Base-by-base conservation (phyloP, 345 rosid genomes). In the Pistacia atlantica region DNA sequence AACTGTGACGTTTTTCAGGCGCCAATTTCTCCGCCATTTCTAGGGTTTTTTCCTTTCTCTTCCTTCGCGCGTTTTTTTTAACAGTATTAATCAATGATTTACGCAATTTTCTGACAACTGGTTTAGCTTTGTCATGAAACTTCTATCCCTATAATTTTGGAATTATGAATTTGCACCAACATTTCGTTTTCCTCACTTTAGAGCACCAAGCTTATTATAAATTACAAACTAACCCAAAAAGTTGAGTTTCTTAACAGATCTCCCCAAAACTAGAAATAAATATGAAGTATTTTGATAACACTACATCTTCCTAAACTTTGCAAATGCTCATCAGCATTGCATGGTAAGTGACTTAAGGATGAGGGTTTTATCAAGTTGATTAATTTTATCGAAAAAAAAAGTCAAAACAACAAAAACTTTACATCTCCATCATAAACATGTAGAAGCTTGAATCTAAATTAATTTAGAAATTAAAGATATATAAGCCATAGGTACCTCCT, bases 21-120 rank as follows among this genome's bases (percentile, higher is more conserved):
- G 90, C 92, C 79, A 89, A 74, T 83, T 89, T 89, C 79, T 90
- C 91, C 33, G 89, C 83, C 90, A 86, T 88, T 74, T 81, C 51
- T 63, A 54, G 78, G 55, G 68, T 33, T 46, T 65, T 65, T 63
- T 63, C 46, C 8, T 68, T 65, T 72, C 37, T 69, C 60, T 38
- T 51, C 20, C 37, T 59, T 28, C 56, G 56, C 65, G 56, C 48
- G 18, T 52, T 54, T 48, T 20, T 18, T 14, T 60, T 73, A 22
- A 31, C 14, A 45, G 17, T 9, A 13, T 33, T 33, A 33, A 28
- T 48, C 37, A 16, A 33, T 16, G 25, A 55, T 65, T 77, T 74
- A 71, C 77, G 62, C 72, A 35, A 59, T 65, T 65, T 45, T 28
- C 68, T 58, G 1, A 0, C 55, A 18, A 64, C 51, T 68, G 59